Percentiles rank a stretch among this genome's conserved stretches.
These are phyloP conservation scores for Glycine soja DNA, from an alignment of 306 rosid genomes.

Conservation along the genomic window DNA sequence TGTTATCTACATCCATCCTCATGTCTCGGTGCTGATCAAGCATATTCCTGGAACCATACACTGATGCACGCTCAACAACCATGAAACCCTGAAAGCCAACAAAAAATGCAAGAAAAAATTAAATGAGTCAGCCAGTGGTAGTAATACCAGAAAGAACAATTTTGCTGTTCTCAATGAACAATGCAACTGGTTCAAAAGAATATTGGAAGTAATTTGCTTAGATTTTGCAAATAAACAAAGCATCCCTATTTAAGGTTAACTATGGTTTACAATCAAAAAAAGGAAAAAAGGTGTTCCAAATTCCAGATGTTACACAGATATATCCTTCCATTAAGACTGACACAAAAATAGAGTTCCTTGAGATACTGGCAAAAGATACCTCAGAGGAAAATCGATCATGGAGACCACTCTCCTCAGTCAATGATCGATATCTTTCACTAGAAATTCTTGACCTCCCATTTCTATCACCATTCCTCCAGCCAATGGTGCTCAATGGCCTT, in stretches of 20 bases:
- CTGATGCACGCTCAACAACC: constrained; percentile 68
- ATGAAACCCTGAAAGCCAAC: constrained; percentile 68
- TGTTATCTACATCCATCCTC: constrained; percentile 86
- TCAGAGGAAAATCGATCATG: constrained; percentile 64
- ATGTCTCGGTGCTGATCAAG: constrained; percentile 84
- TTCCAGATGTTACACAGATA: not conserved
- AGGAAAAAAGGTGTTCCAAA: constrained; percentile 21
- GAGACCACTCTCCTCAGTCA: constrained; percentile 54
- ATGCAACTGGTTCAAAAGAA: not conserved
- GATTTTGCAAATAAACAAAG: constrained; percentile 27
- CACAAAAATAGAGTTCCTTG: constrained; percentile 26
- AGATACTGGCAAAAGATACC: constrained; percentile 52
- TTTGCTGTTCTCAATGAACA: not conserved
- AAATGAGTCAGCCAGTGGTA: constrained; percentile 14
- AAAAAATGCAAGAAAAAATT: not conserved
- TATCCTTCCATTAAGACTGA: constrained; percentile 31
- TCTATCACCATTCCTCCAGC: constrained; percentile 74
- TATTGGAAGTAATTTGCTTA: not conserved
- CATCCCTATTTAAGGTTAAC: constrained; percentile 18
- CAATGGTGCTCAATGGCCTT: constrained; percentile 57
- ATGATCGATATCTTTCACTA: constrained; percentile 59
- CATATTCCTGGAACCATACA: constrained; percentile 71
- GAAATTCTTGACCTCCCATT: constrained; percentile 76
- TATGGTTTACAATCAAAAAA: not conserved
- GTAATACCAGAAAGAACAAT: constrained; percentile 9